Conservation (phyloP, 2,329 filamentous ascomycete genomes). For the Colletotrichum navitas region DNA sequence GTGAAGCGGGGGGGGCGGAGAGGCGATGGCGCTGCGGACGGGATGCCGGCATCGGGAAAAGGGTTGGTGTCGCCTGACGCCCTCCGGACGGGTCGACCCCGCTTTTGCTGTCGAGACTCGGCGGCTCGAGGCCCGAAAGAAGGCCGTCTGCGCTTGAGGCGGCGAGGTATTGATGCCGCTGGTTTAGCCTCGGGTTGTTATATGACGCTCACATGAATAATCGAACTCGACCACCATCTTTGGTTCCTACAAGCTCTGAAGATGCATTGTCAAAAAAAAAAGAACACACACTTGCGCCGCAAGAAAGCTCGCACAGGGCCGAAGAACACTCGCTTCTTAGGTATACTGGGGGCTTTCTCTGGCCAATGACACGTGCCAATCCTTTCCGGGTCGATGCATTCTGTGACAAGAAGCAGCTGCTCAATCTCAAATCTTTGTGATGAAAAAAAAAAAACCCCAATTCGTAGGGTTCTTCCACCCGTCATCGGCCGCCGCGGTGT, state of each 20-base stretch:
- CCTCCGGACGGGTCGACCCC: slow-evolving; percentile 31
- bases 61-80: slow-evolving; percentile 14
- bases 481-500: not conserved
- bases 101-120: slow-evolving; percentile 4
- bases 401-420: not conserved
- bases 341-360: not conserved
- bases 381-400: not conserved
- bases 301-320: not conserved
- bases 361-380: not conserved
- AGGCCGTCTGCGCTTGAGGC: not conserved
- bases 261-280: not conserved
- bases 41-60: slow-evolving; percentile 21
- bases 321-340: not conserved
- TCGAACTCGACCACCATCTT: not conserved
- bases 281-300: too few relatives aligned
- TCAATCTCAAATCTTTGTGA: not conserved
- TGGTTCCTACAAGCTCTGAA: not conserved
- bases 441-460: not conserved
- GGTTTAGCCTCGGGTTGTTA: not conserved
- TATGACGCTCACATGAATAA: not conserved
- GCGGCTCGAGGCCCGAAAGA: slow-evolving; percentile 4
- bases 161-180: not conserved
- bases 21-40: not conserved
- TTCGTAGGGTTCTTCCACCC: not conserved
- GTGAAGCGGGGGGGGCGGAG: slow-evolving; percentile 29